Base-by-base conservation (phyloP, 805 yeast genomes). In the Saturnispora zaruensis region DNA sequence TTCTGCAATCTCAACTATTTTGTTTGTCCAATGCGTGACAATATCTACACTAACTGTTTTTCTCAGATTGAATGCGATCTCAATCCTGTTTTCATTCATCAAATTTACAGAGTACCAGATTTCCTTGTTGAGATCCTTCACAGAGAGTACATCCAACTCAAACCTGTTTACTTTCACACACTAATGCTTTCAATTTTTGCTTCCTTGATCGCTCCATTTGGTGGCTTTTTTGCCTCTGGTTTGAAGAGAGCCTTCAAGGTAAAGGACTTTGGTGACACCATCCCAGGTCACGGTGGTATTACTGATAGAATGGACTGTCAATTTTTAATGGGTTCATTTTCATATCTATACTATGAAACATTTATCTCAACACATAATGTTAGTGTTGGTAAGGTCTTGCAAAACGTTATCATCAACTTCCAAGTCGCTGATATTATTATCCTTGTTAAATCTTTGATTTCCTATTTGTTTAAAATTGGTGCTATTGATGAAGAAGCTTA, bases 261-360 rank as follows among this genome's bases (percentile, higher is more conserved):
- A 49, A 93, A 93, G 69, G 99, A 93, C 68, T 93, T 93, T 62
- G 99, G 98, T 57, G 95, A 91, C 63, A 91, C 98, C 8, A 93
- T 93, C 58, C 99, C 99, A 14, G 99, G 99, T 30, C 99, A 93
- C 64, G 99, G 99, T 55, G 99, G 99, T 58, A 83, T 93, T 57
- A 90, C 97, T 24, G 99, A 93, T 66, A 79, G 99, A 70, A 83
- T 93, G 73, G 99, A 93, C 69, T 93, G 99, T 69, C 98, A 93
- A 70, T 93, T 91, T 64, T 73, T 93, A 59, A 93, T 93, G 98
- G 99, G 99, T 11, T 87, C 95, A 37, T 93, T 93, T 64, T 78
- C 93, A 32, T 90, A 89, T 63, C 73, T 93, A 57, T 93, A 93
- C 70, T 90, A 83, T 67, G 96, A 91, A 67, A 87, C 96, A 2